phyloP scores from a whole-genome alignment of 202 grass and related monocot genomes.

The Dendrocalamus latiflorus region DNA sequence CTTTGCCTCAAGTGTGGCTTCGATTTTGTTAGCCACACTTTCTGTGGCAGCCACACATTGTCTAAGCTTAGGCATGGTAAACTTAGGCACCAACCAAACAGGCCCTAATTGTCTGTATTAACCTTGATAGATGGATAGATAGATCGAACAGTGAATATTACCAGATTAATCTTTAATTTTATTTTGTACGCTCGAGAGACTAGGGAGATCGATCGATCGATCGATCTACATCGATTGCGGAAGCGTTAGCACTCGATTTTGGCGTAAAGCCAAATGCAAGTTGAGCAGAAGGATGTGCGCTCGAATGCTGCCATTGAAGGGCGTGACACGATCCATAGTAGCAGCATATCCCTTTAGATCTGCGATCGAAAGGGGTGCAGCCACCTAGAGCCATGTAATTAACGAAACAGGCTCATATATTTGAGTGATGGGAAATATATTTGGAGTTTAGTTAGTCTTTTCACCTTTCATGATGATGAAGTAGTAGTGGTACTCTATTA shows the following conservation, averaged over 20 bases:
- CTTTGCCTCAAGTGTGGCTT: too few relatives aligned
- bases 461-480: too few relatives aligned
- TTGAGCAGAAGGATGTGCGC: conserved; percentile 28
- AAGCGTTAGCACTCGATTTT: conserved; percentile 3
- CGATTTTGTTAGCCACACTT: too few relatives aligned
- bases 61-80: too few relatives aligned
- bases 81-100: too few relatives aligned
- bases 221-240: too few relatives aligned
- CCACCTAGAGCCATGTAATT: not conserved
- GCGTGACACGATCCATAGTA: conserved; percentile 28
- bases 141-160: not conserved
- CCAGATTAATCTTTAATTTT: not conserved
- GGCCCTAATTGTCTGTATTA: not conserved
- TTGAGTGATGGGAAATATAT: not conserved
- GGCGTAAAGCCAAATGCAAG: conserved; percentile 32
- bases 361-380: not conserved
- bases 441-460: not conserved
- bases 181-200: conserved; percentile 6
- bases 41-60: too few relatives aligned
- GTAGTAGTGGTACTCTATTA: too few relatives aligned
- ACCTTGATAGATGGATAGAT: not conserved
- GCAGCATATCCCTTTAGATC: too few relatives aligned
- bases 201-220: not conserved
- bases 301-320: conserved; percentile 5
- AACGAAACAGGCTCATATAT: too few relatives aligned